phyloP scores from a whole-genome alignment of 768 basidiomycete genomes.

The Xerocomus potaroensis region DNA sequence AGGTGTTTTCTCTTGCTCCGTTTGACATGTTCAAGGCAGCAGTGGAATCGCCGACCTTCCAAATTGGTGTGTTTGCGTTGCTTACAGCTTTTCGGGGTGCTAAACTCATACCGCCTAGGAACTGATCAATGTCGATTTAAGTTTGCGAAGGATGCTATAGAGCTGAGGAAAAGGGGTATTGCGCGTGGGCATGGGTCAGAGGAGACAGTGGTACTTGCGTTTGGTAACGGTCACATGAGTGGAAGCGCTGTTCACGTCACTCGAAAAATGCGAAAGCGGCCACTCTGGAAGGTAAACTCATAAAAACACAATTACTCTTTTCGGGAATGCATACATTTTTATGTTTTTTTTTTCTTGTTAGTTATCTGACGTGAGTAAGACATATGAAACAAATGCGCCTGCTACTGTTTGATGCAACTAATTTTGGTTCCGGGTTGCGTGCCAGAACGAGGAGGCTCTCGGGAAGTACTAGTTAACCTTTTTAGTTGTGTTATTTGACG shows the following conservation, averaged over 20 bases:
- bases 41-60: slow-evolving; percentile 73
- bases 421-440: neutral
- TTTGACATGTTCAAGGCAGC: slow-evolving; percentile 86
- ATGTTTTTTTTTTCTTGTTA: too few relatives aligned
- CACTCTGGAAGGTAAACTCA: slow-evolving; percentile 78
- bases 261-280: slow-evolving; percentile 79
- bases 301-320: slow-evolving; percentile 39
- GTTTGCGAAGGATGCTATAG: slow-evolving; percentile 88
- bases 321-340: slow-evolving; percentile 20
- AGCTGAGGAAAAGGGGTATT: slow-evolving; percentile 74
- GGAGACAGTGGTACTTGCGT: slow-evolving; percentile 90
- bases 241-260: slow-evolving; percentile 83
- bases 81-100: slow-evolving; percentile 2
- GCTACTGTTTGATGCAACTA: too few relatives aligned
- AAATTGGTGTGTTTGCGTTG: slow-evolving; percentile 55
- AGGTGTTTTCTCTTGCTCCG: slow-evolving; percentile 74
- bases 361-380: slow-evolving; percentile 2
- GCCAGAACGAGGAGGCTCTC: slow-evolving; percentile 13
- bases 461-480: slow-evolving; percentile 27
- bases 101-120: slow-evolving; percentile 39
- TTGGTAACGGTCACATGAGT: slow-evolving; percentile 65
- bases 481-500: slow-evolving; percentile 23
- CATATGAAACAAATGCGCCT: too few relatives aligned
- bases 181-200: slow-evolving; percentile 67
- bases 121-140: slow-evolving; percentile 86